Base-by-base conservation (phyloP, 331 rosid genomes). In the Acacia pycnantha region DNA sequence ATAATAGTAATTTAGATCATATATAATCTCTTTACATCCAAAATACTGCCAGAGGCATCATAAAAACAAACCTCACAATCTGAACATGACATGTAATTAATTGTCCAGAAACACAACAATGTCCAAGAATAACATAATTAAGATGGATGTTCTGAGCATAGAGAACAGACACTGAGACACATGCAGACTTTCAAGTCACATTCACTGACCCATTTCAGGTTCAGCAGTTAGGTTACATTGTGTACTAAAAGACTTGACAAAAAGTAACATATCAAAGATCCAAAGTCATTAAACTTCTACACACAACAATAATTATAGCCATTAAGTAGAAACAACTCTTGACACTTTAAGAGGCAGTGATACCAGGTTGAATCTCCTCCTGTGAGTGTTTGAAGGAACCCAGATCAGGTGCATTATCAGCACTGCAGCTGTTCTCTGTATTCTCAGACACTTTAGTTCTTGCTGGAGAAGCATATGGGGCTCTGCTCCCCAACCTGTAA, bases 401-500 rank as follows among this genome's bases (percentile, higher is more conserved):
- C 48, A 79, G 75, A 24, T 82, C 84, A 33, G 81, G 76, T 29
- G 84, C 66, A 77, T 74, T 68, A 4, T 82, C 65, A 76, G 43
- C 35, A 73, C 61, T 64, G 24, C 41, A 76, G 81, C 51, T 80
- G 72, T 76, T 54, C n/a, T 70, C 84, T 0, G 72, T 46, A 59
- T 75, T 79, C 26, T 80, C 79, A 72, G 53, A 88, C 68, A 7
- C 47, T 72, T 69, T 84, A 31, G 77, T 77, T 56, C 79, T 33
- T 67, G 86, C 72, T 15, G 86, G 79, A 75, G 82, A 53, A 22
- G 88, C 79, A 74, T 92, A 92, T 18, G 97, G 95, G 59, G 43
- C 76, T 77, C 59, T 92, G 88, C 79, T 85, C n/a, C 80, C 88
- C 85, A 92, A 69, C 89, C 97, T 92, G 82, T 47, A 77, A 72